These are phyloP conservation scores for Lipomyces oligophaga DNA, from an alignment of 805 yeast species.

Conservation along the genomic window DNA sequence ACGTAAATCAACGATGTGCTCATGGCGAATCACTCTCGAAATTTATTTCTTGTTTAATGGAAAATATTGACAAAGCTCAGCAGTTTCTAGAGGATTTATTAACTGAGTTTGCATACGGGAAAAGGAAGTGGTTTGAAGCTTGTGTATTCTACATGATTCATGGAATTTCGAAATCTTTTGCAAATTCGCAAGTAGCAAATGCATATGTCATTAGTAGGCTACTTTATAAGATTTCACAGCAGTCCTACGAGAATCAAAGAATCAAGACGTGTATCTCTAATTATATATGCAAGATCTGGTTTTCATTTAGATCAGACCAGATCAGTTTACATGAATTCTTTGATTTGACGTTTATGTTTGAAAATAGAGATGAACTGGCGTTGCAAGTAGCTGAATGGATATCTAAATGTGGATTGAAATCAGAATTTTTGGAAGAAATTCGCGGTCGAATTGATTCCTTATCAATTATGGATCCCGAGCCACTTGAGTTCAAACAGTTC, in stretches of 20 bases:
- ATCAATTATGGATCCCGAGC: too few relatives aligned
- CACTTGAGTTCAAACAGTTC: too few relatives aligned
- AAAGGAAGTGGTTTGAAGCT: constrained; percentile 10
- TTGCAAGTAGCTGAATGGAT: too few relatives aligned
- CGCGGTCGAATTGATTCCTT: too few relatives aligned
- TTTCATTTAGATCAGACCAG: not conserved
- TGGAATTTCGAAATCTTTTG: too few relatives aligned
- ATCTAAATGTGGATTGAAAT: too few relatives aligned
- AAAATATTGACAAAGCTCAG: constrained; percentile 10
- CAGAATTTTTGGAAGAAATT: too few relatives aligned
- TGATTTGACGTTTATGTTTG: too few relatives aligned
- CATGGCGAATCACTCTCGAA: constrained; percentile 34
- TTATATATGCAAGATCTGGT: not conserved
- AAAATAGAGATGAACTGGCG: too few relatives aligned
- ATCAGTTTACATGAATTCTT: too few relatives aligned
- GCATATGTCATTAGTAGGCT: too few relatives aligned
- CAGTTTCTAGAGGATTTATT: not conserved
- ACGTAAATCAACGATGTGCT: constrained; percentile 18
- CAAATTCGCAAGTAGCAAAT: too few relatives aligned
- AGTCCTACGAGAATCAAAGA: constrained; percentile 2
- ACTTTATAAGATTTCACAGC: not conserved
- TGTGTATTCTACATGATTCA: constrained; percentile 6
- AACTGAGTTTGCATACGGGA: not conserved
- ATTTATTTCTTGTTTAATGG: constrained; percentile 17
- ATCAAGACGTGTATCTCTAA: not conserved